Percentiles rank a stretch among this genome's conserved stretches.
phyloP scores from a whole-genome alignment of 1,139 yeast genomes.

The Debaryomycetaceae sp. region DNA sequence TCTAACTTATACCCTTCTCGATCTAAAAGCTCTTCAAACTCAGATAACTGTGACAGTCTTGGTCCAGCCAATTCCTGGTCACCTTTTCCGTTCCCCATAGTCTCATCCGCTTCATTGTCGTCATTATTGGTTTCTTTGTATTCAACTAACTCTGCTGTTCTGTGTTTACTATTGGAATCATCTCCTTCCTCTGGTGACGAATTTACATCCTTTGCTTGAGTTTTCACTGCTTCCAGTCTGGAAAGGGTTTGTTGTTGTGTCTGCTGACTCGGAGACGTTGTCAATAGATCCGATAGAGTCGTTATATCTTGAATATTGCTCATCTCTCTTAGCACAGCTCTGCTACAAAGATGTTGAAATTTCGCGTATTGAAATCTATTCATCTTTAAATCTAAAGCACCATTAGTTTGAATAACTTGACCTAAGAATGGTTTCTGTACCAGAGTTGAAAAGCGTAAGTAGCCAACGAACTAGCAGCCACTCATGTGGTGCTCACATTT shows the following conservation, averaged over 20 bases:
- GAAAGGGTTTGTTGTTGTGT: constrained; percentile 2
- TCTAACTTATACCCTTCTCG: constrained; percentile 20
- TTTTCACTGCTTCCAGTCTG: constrained; percentile 1
- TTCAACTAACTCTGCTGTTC: constrained; percentile 2
- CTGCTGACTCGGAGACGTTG: constrained; percentile 18
- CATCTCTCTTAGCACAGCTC: constrained; percentile 9
- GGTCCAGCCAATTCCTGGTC: background rate
- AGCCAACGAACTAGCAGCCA: background rate
- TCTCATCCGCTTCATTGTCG: background rate
- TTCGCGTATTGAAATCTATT: background rate
- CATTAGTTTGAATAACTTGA: background rate
- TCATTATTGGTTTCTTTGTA: constrained; percentile 4
- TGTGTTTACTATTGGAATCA: background rate
- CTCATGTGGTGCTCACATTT: background rate
- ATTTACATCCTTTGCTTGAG: background rate
- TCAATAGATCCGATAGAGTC: constrained; percentile 23
- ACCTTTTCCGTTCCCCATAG: background rate
- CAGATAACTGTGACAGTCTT: background rate
- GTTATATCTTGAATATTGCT: constrained; percentile 25
- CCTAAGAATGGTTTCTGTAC: constrained; percentile 54
- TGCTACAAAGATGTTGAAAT: background rate
- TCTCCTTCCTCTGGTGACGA: background rate
- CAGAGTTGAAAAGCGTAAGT: constrained; percentile 53
- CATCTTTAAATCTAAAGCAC: constrained; percentile 1
- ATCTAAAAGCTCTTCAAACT: constrained; percentile 10